phyloP scores from a whole-genome alignment of 805 yeast species.

The Zygoascus flipseniorum region DNA sequence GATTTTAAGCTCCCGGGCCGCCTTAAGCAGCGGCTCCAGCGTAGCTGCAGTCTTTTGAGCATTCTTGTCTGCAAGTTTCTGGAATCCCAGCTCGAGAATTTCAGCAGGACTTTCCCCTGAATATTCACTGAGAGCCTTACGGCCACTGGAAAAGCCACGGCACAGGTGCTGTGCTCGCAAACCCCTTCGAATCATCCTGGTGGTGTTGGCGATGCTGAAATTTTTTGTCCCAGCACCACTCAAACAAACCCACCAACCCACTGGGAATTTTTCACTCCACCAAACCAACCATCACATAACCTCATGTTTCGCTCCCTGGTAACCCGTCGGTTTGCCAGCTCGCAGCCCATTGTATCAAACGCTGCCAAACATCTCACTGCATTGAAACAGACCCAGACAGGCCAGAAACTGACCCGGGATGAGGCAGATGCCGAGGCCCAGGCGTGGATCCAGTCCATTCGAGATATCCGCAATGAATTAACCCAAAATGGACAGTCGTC shows the following conservation, averaged over 20 bases:
- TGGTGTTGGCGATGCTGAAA: neutral
- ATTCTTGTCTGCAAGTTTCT: constrained; percentile 22
- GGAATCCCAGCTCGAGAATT: constrained; percentile 25
- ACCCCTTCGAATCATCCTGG: neutral
- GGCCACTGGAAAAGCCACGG: neutral
- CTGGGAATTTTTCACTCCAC: neutral
- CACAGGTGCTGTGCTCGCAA: neutral
- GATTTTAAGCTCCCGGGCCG: constrained; percentile 25
- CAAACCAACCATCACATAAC: neutral
- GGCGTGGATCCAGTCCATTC: constrained; percentile 35
- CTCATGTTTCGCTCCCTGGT: neutral
- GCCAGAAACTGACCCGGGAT: constrained; percentile 9
- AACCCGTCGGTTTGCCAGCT: neutral
- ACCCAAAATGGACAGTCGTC: constrained; percentile 21
- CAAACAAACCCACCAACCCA: neutral
- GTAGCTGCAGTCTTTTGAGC: constrained; percentile 23
- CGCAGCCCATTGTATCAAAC: neutral
- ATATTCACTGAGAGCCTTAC: neutral
- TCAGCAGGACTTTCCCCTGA: constrained; percentile 10
- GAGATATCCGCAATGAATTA: constrained; percentile 32
- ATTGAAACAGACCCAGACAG: constrained; percentile 5
- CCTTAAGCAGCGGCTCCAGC: constrained; percentile 20
- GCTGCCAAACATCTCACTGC: constrained; percentile 18
- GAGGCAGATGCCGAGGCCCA: constrained; percentile 33
- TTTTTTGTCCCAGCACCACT: neutral